Conservation (phyloP, 2,329 filamentous ascomycete species). For the Hawksworthiomyces lignivorus region DNA sequence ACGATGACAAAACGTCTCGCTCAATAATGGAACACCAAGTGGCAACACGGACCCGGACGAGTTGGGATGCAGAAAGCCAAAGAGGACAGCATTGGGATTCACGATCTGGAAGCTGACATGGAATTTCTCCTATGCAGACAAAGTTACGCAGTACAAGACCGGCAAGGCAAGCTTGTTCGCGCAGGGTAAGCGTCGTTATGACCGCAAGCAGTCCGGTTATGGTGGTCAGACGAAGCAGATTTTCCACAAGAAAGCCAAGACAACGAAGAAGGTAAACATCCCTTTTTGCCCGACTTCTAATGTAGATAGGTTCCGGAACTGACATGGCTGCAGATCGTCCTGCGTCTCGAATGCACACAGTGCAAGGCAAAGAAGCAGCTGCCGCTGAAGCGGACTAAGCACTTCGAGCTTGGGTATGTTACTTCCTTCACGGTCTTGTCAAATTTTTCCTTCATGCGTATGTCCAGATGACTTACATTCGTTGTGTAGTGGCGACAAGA, state of each 20-base stretch:
- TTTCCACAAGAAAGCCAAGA: slow-evolving; percentile 99
- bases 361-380: slow-evolving; percentile 99
- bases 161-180: slow-evolving; percentile 30
- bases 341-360: slow-evolving; percentile 92
- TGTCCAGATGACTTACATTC: slow-evolving; percentile 1
- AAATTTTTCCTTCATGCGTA: slow-evolving; percentile 3
- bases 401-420: slow-evolving; percentile 97
- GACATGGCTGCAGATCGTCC: slow-evolving; percentile 55
- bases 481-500: slow-evolving; percentile 86
- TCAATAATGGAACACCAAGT: no score
- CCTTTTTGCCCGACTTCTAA: not conserved
- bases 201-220: slow-evolving; percentile 88
- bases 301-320: not conserved
- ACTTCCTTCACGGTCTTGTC: no score
- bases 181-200: slow-evolving; percentile 98
- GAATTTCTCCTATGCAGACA: no score
- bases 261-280: slow-evolving; percentile 74
- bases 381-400: slow-evolving; percentile 99
- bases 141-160: slow-evolving; percentile 73
- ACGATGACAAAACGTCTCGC: no score
- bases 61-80: no score
- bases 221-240: slow-evolving; percentile 99
- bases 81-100: no score
- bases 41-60: no score
- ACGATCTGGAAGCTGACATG: no score